These are phyloP conservation scores for Phaeomoniella chlamydospora DNA, from an alignment of 2,329 filamentous ascomycete genomes.

Conservation along the genomic window DNA sequence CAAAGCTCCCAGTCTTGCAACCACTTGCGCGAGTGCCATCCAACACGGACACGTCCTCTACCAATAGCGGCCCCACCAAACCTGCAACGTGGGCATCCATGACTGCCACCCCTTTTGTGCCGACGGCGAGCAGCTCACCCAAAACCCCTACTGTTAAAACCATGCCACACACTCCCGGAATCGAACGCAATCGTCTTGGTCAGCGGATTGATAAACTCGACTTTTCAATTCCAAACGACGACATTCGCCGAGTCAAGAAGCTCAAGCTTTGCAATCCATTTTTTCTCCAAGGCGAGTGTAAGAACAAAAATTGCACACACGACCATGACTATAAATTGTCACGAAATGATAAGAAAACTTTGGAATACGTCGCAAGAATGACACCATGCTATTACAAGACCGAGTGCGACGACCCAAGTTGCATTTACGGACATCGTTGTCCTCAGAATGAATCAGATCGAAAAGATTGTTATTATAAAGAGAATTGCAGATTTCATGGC, in stretches of 20 bases:
- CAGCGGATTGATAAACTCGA: slow-evolving; percentile 42
- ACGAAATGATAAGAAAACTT: slow-evolving; percentile 36
- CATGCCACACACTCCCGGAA: slow-evolving; percentile 16
- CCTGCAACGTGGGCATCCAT: slow-evolving; percentile 19
- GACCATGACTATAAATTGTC: slow-evolving; percentile 37
- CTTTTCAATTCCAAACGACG: slow-evolving; percentile 36
- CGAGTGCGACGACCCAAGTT: slow-evolving; percentile 42
- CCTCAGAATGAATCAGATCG: slow-evolving; percentile 37
- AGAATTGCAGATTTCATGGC: slow-evolving; percentile 41
- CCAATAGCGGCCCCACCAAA: slow-evolving; percentile 12
- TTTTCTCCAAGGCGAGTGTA: slow-evolving; percentile 43
- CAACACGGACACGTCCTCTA: slow-evolving; percentile 21
- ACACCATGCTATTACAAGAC: slow-evolving; percentile 45
- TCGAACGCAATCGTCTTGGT: slow-evolving; percentile 43
- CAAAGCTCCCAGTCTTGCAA: slow-evolving; percentile 16
- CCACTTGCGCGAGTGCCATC: slow-evolving; percentile 19
- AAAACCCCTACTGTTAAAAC: slow-evolving; percentile 3
- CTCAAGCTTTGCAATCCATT: slow-evolving; percentile 49
- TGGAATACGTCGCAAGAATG: slow-evolving; percentile 47
- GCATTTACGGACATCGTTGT: slow-evolving; percentile 51
- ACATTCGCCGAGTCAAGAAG: slow-evolving; percentile 45
- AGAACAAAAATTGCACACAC: slow-evolving; percentile 42
- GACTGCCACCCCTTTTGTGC: slow-evolving; percentile 12
- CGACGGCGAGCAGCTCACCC: slow-evolving; percentile 5
- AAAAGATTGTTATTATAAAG: slow-evolving; percentile 42